Evolutionary conservation across 352 stramenopile genomes (phyloP).

Genomic region (Globisporangium iwayamae): DNA sequence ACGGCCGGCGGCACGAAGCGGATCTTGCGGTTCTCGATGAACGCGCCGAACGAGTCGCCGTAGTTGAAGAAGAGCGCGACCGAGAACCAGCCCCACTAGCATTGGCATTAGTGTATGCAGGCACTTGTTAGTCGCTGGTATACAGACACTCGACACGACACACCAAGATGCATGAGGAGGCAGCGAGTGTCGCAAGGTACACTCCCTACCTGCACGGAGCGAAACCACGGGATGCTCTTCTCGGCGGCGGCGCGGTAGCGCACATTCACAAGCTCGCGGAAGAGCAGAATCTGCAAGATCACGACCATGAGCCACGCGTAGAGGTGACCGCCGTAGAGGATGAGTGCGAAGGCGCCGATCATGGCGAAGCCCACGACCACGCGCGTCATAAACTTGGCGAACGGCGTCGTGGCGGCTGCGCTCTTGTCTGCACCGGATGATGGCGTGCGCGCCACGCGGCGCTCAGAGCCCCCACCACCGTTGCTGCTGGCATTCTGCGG

Average conservation of each 20-base stretch:
- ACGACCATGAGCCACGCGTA: constrained; percentile 85
- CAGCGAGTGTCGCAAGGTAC: not conserved
- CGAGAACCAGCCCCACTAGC: constrained; percentile 94
- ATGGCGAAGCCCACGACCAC: constrained; percentile 73
- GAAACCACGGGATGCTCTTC: constrained; percentile 96
- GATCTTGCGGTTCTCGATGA: constrained; percentile 84
- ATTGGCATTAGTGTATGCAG: not conserved
- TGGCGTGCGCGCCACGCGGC: constrained; percentile 12
- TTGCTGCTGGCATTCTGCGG: not conserved
- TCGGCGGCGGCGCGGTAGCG: constrained; percentile 93
- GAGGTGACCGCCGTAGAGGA: constrained; percentile 79
- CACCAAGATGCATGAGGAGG: not conserved
- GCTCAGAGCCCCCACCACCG: constrained; percentile 1
- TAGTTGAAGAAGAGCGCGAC: constrained; percentile 97
- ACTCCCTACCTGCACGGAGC: constrained; percentile 82
- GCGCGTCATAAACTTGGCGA: constrained; percentile 71
- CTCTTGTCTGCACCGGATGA: constrained; percentile 26
- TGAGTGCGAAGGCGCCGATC: constrained; percentile 65
- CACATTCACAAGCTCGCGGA: constrained; percentile 98
- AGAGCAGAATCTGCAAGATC: constrained; percentile 87
- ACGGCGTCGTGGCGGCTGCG: constrained; percentile 19
- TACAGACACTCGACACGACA: not conserved
- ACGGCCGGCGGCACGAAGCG: constrained; percentile 73
- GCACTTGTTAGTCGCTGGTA: not conserved
- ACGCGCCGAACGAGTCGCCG: constrained; percentile 80